Evolutionary conservation across 345 rosid species (phyloP), one percentile per base, ranked within the genome.

Genomic region (Corchorus capsularis): DNA sequence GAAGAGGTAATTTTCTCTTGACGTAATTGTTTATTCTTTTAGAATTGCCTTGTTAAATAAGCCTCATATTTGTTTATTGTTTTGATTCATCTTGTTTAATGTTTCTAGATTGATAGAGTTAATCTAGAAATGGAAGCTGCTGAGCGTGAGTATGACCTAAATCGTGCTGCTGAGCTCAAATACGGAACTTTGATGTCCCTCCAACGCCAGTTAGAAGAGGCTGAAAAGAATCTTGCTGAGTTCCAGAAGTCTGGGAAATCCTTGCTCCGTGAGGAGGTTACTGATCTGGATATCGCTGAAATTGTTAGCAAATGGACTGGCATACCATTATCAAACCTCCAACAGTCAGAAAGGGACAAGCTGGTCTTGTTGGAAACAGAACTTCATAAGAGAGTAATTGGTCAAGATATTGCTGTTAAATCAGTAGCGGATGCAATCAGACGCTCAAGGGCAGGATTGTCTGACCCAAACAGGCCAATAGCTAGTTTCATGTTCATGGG

Each of bases 401-500:
- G 98, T 79, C 99, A 96, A 87, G 97, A 96, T 81, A 89, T 90
- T 8, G 99, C 97, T 3, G 99, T 96, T 43, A 93, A 90, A 84
- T 95, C 99, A 57, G 98, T 95, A 52, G 92, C 99, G 4, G 96
- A 93, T 82, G 97, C 96, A 77, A 91, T 96, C 55, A 91, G 96
- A 0, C 93, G 97, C 20, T 96, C 99, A 14, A 89, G 98, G 82
- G 98, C 99, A 46, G 99, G 99, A 77, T 84, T 96, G 27, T 96
- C 99, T 32, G 97, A 96, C 79, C 98, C 99, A 53, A 92, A 93
- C 82, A 86, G 96, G 19, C 98, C 98, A 1, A 89, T 93, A 69
- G 99, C 97, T 62, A 95, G 99, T 76, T 95, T 95, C 79, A 95
- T 95, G 99, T 95, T 95, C 85, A 93, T 95, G 99, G 99, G 99